Conservation (phyloP, 2,329 filamentous ascomycete species). For the Claviceps digitariae region DNA sequence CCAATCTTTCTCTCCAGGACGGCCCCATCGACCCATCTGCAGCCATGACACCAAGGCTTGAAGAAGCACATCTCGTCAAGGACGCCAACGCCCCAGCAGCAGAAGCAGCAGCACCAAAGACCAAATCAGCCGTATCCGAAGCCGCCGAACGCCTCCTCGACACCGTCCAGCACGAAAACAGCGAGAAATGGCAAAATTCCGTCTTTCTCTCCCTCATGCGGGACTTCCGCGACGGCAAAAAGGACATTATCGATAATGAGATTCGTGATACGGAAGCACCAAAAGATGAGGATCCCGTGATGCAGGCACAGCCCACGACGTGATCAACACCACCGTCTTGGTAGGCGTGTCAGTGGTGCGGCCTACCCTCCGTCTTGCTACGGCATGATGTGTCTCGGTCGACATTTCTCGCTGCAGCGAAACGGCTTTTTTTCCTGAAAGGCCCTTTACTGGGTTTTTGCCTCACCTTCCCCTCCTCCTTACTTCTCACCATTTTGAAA, state of each 20-base stretch:
- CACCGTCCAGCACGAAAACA: constrained; percentile 28
- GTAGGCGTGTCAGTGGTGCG: no score
- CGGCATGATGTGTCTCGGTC: not conserved
- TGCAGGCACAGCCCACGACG: constrained; percentile 3
- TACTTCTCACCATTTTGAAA: no score
- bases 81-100: not conserved
- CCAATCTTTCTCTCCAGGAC: constrained; percentile 18
- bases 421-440: no score
- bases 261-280: constrained; percentile 18
- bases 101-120: constrained; percentile 6
- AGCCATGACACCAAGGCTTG: constrained; percentile 7
- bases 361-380: not conserved
- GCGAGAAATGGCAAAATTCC: constrained; percentile 34
- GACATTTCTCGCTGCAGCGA: no score
- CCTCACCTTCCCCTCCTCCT: no score
- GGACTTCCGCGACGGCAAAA: constrained; percentile 30
- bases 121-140: constrained; percentile 26
- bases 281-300: constrained; percentile 1
- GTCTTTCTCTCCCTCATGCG: constrained; percentile 31
- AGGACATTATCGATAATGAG: constrained; percentile 29
- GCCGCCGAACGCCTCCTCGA: constrained; percentile 29
- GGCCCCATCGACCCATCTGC: not conserved
- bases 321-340: not conserved
- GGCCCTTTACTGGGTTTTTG: no score
- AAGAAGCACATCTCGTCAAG: constrained; percentile 2